Evolutionary conservation across 495 filamentous ascomycete species (phyloP), one percentile per base, ranked within the genome.

Genomic region (Aspergillus steynii): DNA sequence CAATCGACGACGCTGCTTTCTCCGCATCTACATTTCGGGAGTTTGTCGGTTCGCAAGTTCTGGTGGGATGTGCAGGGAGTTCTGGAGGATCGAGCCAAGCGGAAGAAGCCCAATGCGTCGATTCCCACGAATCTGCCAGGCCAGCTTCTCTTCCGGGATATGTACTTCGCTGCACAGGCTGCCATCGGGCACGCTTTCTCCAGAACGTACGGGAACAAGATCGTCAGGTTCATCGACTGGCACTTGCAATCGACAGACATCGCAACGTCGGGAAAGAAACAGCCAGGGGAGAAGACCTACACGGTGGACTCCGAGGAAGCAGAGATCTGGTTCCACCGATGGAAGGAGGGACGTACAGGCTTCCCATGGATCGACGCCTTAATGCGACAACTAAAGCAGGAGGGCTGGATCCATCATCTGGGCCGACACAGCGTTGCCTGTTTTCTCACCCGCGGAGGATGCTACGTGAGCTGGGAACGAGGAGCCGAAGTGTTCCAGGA

Each of bases 341-440:
- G 88, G 88, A 83, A 80, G 55, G 72, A 80, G 46, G 87, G 88
- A 7, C 70, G 72, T 42, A 90, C 88, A 0, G 88, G 88, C 2
- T 90, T 90, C 62, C 88, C 88, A 2, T 90, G 84, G 80, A 88
- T 91, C 61, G 88, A 91, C 64, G 88, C 87, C 0, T 68, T 90
- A 34, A 90, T 91, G 88, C 85, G 88, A 4, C 88, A 91, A 68
- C 75, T 91, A n/a, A 72, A 75, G 9, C 64, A 68, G 2, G 87
- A 90, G 66, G 88, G 88, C 20, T 91, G 87, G 88, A 89, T 91
- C 45, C 88, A 90, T 65, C 88, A 90, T 63, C 79, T 90, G 0
- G 88, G 86, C 1, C 82, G 88, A 15, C 88, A 91, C 63, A 82
- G 86, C 55, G 86, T 91, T 1, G 88, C 88, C 4, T 90, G 86